phyloP scores from a whole-genome alignment of 2,329 filamentous ascomycete genomes.

The Talaromyces marneffei region DNA sequence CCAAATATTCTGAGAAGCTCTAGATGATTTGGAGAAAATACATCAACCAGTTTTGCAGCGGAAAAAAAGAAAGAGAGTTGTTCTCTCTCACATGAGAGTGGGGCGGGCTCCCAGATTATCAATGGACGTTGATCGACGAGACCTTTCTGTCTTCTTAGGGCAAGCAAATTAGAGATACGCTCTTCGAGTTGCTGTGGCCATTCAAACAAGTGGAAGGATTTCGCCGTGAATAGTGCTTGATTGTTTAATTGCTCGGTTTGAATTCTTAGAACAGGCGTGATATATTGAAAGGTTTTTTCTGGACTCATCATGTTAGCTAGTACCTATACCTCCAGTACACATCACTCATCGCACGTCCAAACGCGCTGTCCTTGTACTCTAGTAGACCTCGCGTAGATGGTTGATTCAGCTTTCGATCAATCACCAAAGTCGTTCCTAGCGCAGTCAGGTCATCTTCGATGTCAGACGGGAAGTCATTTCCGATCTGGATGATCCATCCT shows the following conservation, averaged over 20 bases:
- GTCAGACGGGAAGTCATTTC: not conserved
- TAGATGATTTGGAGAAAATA: not conserved
- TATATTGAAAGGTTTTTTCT: not conserved
- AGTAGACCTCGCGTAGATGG: not conserved
- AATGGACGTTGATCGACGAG: not conserved
- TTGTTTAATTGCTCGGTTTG: not conserved
- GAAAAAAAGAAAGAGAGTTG: not conserved
- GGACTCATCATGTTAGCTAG: not conserved
- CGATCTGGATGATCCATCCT: constrained; percentile 2
- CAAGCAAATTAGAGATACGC: not conserved
- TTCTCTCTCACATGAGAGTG: not conserved
- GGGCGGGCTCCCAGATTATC: not conserved
- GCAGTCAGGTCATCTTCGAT: not conserved
- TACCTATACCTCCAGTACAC: too few species aligned
- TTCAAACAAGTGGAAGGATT: not conserved
- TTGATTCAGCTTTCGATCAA: not conserved
- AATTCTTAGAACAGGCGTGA: not conserved
- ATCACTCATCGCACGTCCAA: not conserved
- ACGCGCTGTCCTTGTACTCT: not conserved
- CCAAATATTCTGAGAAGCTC: not conserved
- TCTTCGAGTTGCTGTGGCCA: not conserved
- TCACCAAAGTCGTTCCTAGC: not conserved
- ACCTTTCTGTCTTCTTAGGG: not conserved
- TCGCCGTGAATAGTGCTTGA: not conserved
- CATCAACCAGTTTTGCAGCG: not conserved